Percentiles rank a stretch among this genome's conserved stretches.
Conservation (phyloP, 192 early-diverging fungal species). For the Haplosporangium gracile region DNA sequence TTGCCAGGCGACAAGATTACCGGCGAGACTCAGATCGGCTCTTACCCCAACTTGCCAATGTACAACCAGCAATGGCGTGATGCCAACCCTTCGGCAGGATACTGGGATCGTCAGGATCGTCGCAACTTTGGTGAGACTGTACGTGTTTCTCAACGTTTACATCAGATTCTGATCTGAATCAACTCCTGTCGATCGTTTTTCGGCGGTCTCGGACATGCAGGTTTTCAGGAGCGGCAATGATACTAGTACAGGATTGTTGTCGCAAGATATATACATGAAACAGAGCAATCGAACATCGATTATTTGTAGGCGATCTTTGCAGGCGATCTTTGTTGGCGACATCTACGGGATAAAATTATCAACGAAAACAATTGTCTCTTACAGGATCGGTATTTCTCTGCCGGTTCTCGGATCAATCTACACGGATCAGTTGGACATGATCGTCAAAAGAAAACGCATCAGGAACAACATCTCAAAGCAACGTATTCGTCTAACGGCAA, state of each 20-base stretch:
- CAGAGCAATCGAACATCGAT: no score
- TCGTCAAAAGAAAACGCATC: not conserved
- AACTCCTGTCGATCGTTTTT: no score
- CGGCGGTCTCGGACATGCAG: not conserved
- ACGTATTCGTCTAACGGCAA: not conserved
- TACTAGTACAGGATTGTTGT: not conserved
- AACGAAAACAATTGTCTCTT: not conserved
- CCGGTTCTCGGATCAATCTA: not conserved
- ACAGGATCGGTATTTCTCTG: not conserved
- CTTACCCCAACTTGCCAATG: conserved; percentile 81
- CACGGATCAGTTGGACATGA: not conserved
- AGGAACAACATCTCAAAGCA: not conserved
- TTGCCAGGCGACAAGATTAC: conserved; percentile 59
- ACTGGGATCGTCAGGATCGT: conserved; percentile 80
- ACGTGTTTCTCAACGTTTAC: conserved; percentile 18
- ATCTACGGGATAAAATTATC: no score
- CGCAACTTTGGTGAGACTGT: conserved; percentile 83
- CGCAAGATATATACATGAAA: no score
- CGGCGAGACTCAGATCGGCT: conserved; percentile 79
- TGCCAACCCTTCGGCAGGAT: conserved; percentile 64
- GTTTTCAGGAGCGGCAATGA: not conserved
- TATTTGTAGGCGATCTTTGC: no score
- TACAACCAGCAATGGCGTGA: conserved; percentile 71
- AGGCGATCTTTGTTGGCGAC: no score
- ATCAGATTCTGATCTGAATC: conserved; percentile 2